Evolutionary conservation across 2,329 filamentous ascomycete species (phyloP).

Genomic region (Boeremia lycopersici): DNA sequence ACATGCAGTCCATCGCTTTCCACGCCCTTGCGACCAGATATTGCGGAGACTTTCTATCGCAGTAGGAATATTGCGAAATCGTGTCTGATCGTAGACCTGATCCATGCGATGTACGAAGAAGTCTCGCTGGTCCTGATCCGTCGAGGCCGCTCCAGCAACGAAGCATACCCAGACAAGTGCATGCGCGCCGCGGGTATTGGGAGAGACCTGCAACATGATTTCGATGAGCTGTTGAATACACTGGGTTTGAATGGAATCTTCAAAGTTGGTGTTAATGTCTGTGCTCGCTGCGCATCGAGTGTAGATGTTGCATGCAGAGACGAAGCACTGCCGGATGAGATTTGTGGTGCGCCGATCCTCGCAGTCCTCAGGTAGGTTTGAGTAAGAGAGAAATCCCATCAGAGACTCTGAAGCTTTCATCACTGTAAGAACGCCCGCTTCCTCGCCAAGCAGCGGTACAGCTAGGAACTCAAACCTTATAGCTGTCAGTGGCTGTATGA

Average conservation of each 20-base stretch:
- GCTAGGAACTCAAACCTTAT: conserved; percentile 24
- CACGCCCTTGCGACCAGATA: conserved; percentile 17
- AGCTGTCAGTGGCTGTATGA: neutral
- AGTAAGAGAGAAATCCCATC: conserved; percentile 19
- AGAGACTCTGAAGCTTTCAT: conserved; percentile 14
- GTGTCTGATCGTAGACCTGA: conserved; percentile 20
- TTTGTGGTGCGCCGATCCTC: conserved; percentile 17
- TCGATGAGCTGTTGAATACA: conserved; percentile 17
- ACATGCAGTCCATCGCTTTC: conserved; percentile 18
- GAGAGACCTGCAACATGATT: conserved; percentile 14
- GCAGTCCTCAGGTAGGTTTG: conserved; percentile 10
- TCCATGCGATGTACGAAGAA: conserved; percentile 25
- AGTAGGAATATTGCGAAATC: conserved; percentile 26
- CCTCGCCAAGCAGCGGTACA: conserved; percentile 24
- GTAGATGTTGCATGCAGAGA: conserved; percentile 22
- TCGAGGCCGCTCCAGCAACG: conserved; percentile 24
- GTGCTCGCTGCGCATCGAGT: conserved; percentile 16
- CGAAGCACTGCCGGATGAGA: conserved; percentile 22
- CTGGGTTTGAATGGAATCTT: conserved; percentile 5
- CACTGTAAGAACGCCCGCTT: conserved; percentile 14
- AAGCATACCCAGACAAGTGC: conserved; percentile 31
- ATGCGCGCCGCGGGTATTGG: conserved; percentile 20
- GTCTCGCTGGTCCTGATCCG: conserved; percentile 15
- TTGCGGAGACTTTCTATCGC: conserved; percentile 19
- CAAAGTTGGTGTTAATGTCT: neutral